Base-by-base conservation (phyloP, 306 rosid species). In the Medicago ruthenica region DNA sequence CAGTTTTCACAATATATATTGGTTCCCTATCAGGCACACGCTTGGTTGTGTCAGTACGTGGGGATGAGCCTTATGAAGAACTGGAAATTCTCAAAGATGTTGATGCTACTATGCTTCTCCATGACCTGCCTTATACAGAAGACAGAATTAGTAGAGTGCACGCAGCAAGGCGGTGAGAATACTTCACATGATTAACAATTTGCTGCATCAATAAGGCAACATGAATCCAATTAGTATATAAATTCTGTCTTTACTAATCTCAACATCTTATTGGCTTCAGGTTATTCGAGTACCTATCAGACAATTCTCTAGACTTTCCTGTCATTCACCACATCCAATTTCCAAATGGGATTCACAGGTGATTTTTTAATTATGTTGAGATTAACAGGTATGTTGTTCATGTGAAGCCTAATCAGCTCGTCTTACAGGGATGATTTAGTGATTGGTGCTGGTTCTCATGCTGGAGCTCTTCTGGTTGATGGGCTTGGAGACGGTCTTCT, bases 401-500 rank as follows among this genome's bases (percentile, higher is more conserved):
- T 59, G 71, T 53, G 69, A 45, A 73, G 18, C 45, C 71, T 36
- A 57, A n/a, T 62, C 77, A 61, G 18, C 67, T 77, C 55, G 51
- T 37, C 76, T 71, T 78, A 41, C 87, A 95, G 99, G 82, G 99
- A 95, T 78, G 97, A 92, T 77, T 88, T 95, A 58, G 99, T 95
- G 57, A 95, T 95, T 45, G 89, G 91, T 65, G 97, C 99, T 1
- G 99, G 99, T 72, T 71, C 97, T 50, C 85, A 92, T 70, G 97
- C 85, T 4, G 99, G 99, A 67, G 93, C 97, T 6, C 97, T 95
- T 62, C 88, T 95, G 77, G 99, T 95, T 67, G 99, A 95, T 45
- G 99, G 99, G 72, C 99, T 95, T 47, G 99, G 99, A 67, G 99
- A 92, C 40, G 99, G 99, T 48, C 10, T 95, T 82, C 91, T 95